phyloP scores from a whole-genome alignment of 2,329 filamentous ascomycete genomes.

The Lecanoromycetidae sp. region DNA sequence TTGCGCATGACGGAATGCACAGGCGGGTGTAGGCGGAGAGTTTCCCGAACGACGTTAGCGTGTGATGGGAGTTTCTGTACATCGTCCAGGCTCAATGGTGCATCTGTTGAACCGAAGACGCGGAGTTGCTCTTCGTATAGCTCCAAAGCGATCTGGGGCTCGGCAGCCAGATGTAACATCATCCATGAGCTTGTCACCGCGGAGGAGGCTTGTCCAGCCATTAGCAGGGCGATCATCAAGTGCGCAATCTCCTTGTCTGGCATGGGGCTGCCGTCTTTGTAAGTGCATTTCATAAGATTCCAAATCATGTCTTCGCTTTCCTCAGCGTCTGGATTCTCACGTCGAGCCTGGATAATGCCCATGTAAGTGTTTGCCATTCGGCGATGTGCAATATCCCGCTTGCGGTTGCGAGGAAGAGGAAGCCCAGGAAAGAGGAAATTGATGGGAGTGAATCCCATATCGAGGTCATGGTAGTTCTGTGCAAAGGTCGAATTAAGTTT shows the following conservation, averaged over 20 bases:
- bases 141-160: slow-evolving; percentile 67
- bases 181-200: slow-evolving; percentile 82
- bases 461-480: slow-evolving; percentile 71
- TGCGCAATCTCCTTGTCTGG: slow-evolving; percentile 80
- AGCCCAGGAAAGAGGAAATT: slow-evolving; percentile 92
- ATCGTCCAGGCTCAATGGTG: slow-evolving; percentile 59
- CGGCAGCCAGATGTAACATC: slow-evolving; percentile 63
- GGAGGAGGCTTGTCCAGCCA: slow-evolving; percentile 84
- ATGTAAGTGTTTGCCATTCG: slow-evolving; percentile 74
- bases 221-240: slow-evolving; percentile 87
- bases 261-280: slow-evolving; percentile 67
- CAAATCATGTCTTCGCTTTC: slow-evolving; percentile 70
- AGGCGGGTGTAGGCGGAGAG: slow-evolving; percentile 76
- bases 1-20: slow-evolving; percentile 92
- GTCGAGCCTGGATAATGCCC: slow-evolving; percentile 64
- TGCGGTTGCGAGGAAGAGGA: slow-evolving; percentile 73
- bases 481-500: slow-evolving; percentile 71
- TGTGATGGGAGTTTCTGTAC: slow-evolving; percentile 73
- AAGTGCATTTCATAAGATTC: slow-evolving; percentile 73
- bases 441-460: slow-evolving; percentile 77
- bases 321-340: slow-evolving; percentile 36
- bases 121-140: slow-evolving; percentile 70
- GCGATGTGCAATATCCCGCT: slow-evolving; percentile 64
- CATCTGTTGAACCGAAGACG: slow-evolving; percentile 52
- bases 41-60: slow-evolving; percentile 78